Conservation (phyloP, 768 basidiomycete species). For the Calocybe gangraenosa region DNA sequence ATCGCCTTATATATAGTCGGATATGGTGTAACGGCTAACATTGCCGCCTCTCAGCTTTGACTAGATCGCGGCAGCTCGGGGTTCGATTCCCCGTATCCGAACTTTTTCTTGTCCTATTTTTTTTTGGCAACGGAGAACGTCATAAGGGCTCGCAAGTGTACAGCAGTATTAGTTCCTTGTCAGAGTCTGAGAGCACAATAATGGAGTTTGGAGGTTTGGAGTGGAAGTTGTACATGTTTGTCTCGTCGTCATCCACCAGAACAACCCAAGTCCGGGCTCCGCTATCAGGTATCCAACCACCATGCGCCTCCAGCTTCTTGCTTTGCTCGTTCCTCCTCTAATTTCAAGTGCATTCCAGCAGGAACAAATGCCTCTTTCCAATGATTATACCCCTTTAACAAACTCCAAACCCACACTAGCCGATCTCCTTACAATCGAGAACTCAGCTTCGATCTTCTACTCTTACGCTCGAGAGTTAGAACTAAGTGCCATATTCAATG, state of each 20-base stretch:
- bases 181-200: too few relatives aligned
- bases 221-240: too few relatives aligned
- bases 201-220: too few relatives aligned
- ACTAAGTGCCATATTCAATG: slow-evolving; percentile 48
- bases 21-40: slow-evolving; percentile 60
- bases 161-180: too few relatives aligned
- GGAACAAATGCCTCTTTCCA: slow-evolving; percentile 31
- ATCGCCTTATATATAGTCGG: slow-evolving; percentile 16
- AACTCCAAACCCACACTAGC: slow-evolving; percentile 54
- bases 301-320: slow-evolving; percentile 32
- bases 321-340: slow-evolving; percentile 26
- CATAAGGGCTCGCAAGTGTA: too few relatives aligned
- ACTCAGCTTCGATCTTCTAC: slow-evolving; percentile 76
- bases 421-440: slow-evolving; percentile 76
- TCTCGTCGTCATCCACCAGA: too few relatives aligned
- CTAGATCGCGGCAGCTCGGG: slow-evolving; percentile 46
- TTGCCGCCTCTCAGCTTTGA: slow-evolving; percentile 47
- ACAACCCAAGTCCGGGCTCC: not conserved
- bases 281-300: too few relatives aligned
- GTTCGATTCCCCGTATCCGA: slow-evolving; percentile 57
- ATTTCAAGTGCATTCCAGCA: slow-evolving; percentile 26
- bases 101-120: slow-evolving; percentile 10
- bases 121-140: too few relatives aligned
- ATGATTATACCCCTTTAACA: slow-evolving; percentile 16
- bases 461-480: slow-evolving; percentile 74